A percentile compares a stretch with the other conserved stretches of the same genome.
Conservation (phyloP, 1,284 basidiomycete genomes). For the Stygiomarasmius scandens region DNA sequence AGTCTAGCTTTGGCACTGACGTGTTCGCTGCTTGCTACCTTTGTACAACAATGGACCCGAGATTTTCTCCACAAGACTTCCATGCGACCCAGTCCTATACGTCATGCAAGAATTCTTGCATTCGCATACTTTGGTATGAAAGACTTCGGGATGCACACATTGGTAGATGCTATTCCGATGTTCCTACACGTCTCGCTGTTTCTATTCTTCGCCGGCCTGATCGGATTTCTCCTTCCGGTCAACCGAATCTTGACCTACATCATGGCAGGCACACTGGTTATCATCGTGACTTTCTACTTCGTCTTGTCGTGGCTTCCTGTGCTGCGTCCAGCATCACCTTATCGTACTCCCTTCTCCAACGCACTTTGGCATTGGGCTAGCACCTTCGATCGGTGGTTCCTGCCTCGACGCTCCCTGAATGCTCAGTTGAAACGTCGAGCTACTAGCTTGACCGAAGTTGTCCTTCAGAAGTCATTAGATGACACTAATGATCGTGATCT, state of each 20-base stretch:
- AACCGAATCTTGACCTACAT: not conserved
- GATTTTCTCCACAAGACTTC: not conserved
- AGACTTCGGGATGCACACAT: conserved; percentile 10
- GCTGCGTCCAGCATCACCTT: not conserved
- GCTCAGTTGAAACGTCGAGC: not conserved
- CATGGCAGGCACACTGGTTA: not conserved
- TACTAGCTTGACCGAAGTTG: not conserved
- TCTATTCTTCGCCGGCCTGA: not conserved
- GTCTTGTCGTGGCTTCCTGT: not conserved
- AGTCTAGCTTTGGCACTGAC: not conserved
- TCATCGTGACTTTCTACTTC: not conserved
- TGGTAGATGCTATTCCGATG: not conserved
- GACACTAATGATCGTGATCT: conserved; percentile 2
- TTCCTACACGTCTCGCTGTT: not conserved
- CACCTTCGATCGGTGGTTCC: not conserved
- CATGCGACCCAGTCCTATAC: conserved; percentile 3
- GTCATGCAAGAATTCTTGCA: conserved; percentile 7
- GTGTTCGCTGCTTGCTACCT: not conserved
- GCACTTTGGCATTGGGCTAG: not conserved
- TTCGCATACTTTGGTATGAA: conserved; percentile 5
- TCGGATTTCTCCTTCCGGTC: not conserved
- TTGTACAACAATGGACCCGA: not conserved
- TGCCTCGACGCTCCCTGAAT: not conserved
- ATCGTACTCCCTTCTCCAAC: not conserved
- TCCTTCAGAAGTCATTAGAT: not conserved